A percentile compares a stretch with the other conserved stretches of the same genome.
These are phyloP conservation scores for Pleurostoma richardsiae DNA, from an alignment of 2,329 filamentous ascomycete species.

Conservation along the genomic window DNA sequence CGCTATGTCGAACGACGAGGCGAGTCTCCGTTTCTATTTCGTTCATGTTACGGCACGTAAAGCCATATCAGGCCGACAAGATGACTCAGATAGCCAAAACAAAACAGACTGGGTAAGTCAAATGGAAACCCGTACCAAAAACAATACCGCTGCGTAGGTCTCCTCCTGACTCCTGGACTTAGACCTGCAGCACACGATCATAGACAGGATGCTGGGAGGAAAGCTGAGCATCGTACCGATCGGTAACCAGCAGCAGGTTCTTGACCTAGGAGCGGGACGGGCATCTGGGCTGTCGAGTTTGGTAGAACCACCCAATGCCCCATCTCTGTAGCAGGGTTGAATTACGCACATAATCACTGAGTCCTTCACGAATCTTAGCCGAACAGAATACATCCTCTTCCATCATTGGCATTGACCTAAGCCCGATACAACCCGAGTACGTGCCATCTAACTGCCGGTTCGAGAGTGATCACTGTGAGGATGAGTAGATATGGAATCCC, in stretches of 20 bases:
- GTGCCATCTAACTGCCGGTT: constrained; percentile 18
- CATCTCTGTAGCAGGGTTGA: background rate
- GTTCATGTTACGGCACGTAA: background rate
- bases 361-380: background rate
- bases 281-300: constrained; percentile 19
- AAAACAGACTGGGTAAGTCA: background rate
- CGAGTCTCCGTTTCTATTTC: background rate
- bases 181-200: constrained; percentile 7
- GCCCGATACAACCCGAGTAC: constrained; percentile 15
- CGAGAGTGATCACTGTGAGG: constrained; percentile 16
- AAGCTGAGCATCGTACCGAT: constrained; percentile 13
- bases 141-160: background rate
- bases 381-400: constrained; percentile 12
- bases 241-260: constrained; percentile 10
- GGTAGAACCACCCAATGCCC: background rate
- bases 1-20: constrained; percentile 9
- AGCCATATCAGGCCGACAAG: background rate
- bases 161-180: background rate
- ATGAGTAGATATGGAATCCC: constrained; percentile 13
- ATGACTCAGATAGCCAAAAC: background rate
- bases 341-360: background rate
- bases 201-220: background rate
- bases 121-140: background rate
- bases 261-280: constrained; percentile 21
- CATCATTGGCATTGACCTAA: constrained; percentile 16